Percentiles rank a stretch among this genome's conserved stretches.
Conservation (phyloP, 352 stramenopile genomes). For the Globisporangium okanoganense region DNA sequence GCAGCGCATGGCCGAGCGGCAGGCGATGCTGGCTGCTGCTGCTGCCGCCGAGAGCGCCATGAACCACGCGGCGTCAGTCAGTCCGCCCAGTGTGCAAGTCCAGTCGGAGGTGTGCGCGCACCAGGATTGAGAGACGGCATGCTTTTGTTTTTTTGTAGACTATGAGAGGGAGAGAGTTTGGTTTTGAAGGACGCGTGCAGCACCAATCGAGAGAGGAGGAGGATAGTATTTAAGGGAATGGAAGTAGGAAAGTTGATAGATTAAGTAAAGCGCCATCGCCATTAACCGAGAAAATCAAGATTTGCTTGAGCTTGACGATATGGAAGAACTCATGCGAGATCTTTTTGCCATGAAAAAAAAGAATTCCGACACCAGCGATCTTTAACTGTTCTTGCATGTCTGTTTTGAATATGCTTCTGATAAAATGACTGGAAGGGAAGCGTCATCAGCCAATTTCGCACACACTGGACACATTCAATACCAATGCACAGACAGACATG, state of each 20-base stretch:
- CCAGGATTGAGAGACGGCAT: not conserved
- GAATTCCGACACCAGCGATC: no score
- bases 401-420: no score
- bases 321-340: no score
- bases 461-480: no score
- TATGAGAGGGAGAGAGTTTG: not conserved
- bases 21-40: not conserved
- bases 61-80: not conserved
- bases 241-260: slow-evolving; percentile 6
- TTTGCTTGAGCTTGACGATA: no score
- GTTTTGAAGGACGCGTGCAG: not conserved
- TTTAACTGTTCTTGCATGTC: no score
- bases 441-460: no score
- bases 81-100: not conserved
- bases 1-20: slow-evolving; percentile 45
- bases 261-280: slow-evolving; percentile 2
- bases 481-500: no score
- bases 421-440: no score
- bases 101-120: slow-evolving; percentile 7
- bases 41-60: not conserved
- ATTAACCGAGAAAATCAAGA: not conserved
- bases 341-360: no score
- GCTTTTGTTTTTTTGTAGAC: slow-evolving; percentile 8
- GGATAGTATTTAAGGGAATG: slow-evolving; percentile 4
- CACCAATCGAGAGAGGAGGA: not conserved